phyloP scores from a whole-genome alignment of 371 early-diverging fungal genomes.

The Smittium culicis region DNA sequence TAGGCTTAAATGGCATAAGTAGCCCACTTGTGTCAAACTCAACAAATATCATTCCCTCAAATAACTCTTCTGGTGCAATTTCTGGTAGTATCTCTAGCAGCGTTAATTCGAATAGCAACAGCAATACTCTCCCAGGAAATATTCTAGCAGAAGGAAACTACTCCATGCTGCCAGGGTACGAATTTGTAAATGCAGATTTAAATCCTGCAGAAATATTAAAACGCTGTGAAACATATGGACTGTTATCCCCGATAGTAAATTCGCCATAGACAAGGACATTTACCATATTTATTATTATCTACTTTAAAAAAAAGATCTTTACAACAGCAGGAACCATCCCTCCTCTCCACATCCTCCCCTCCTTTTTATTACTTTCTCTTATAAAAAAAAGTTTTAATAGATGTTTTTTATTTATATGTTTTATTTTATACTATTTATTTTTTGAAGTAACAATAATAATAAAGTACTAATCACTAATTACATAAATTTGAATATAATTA shows the following conservation, averaged over 20 bases:
- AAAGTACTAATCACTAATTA: no score
- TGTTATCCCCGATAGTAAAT: not conserved
- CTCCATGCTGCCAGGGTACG: not conserved
- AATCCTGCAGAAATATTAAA: constrained; percentile 6
- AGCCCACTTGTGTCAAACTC: not conserved
- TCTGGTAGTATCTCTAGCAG: not conserved
- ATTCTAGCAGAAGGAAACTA: not conserved
- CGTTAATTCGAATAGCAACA: not conserved
- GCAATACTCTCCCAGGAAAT: not conserved
- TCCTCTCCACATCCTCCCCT: no score
- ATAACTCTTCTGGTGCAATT: not conserved
- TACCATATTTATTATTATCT: no score
- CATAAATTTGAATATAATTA: no score
- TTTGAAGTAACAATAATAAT: no score
- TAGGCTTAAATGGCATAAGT: not conserved
- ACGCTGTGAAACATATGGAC: constrained; percentile 3
- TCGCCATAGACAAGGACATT: no score
- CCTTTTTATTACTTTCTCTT: no score
- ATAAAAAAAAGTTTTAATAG: no score
- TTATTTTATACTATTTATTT: no score
- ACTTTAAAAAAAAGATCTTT: no score
- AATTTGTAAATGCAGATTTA: not conserved
- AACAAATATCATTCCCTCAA: not conserved
- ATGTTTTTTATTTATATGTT: no score
- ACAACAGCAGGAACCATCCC: no score